Base-by-base conservation (phyloP, 371 early-diverging fungal species). In the Smittium mucronatum region DNA sequence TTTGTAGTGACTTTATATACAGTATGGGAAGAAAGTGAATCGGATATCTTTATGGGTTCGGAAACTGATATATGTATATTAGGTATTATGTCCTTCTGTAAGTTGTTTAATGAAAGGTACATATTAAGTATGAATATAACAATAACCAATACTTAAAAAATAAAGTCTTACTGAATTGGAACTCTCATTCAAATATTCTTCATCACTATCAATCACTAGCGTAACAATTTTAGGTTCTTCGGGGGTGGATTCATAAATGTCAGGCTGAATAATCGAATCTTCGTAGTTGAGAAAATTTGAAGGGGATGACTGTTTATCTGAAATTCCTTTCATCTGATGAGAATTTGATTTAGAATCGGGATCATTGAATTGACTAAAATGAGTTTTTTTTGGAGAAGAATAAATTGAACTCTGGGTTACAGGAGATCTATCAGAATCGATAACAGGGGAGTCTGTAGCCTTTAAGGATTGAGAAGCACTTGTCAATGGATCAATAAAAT, bases 11-110 rank as follows among this genome's bases (percentile, higher is more conserved):
- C 89, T 80, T 90, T 91, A 81, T 96, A 96, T 21, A 89, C 83
- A 36, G 90, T 90, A 75, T 93, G 87, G 16, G 93, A 87, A 74
- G 83, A 89, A 66, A 94, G 87, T 15, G 91, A 85, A 71, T 95
- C 93, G 71, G 88, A 88, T 67, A 94, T 86, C 77, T 93, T 93
- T 77, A 88, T 88, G 1, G 97, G 97, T 70, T 94, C 94, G 17
- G 88, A 84, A 0, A 96, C 92, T 0, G 82, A 73, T 30, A 94
- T 87, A 58, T 87, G 78, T 75, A 93, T 88, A 74, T 75, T 78
- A 28, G 90, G 92, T n/a, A 86, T 75, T 25, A 8, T 15, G 11
- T 66, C n/a, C n/a, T n/a, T 57, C n/a, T 66, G 29, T n/a, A 36
- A 26, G n/a, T 17, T 35, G 29, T 2, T 8, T 66, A n/a, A 29